Evolutionary conservation across 1,284 basidiomycete species (phyloP).

Genomic region (Tausonia pullulans): DNA sequence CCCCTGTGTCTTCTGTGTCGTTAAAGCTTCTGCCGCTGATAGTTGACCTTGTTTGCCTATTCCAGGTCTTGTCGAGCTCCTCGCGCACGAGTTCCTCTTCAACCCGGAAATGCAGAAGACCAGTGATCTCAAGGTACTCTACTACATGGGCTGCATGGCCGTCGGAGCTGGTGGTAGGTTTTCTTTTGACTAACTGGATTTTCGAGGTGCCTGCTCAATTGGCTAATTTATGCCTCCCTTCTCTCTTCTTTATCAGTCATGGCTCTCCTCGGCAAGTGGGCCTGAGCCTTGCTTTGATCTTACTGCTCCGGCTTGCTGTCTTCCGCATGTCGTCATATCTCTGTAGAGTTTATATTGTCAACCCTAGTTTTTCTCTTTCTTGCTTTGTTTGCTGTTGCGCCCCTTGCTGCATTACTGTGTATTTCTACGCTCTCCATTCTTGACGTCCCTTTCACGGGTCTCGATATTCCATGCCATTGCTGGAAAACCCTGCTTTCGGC

Average conservation of each 20-base stretch:
- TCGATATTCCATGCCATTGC: too few species aligned
- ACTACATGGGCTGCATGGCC: conserved; percentile 60
- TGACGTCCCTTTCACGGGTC: too few species aligned
- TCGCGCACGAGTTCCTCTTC: conserved; percentile 70
- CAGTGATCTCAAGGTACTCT: conserved; percentile 43
- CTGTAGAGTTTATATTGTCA: too few species aligned
- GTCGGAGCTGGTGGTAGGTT: conserved; percentile 47
- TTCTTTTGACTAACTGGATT: background rate
- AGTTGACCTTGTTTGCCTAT: too few species aligned
- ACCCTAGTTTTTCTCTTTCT: too few species aligned
- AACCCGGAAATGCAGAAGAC: background rate
- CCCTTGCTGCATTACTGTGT: too few species aligned
- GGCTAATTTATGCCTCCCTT: background rate
- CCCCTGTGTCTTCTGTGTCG: too few species aligned
- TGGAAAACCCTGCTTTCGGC: too few species aligned
- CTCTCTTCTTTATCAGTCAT: conserved; percentile 40
- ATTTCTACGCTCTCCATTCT: too few species aligned
- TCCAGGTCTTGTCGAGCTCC: conserved; percentile 42
- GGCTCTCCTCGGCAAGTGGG: conserved; percentile 79
- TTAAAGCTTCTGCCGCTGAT: too few species aligned
- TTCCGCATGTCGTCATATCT: background rate
- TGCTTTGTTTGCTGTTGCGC: too few species aligned
- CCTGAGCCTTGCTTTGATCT: conserved; percentile 34
- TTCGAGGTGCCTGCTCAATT: background rate
- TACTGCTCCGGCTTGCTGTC: background rate